Conservation (phyloP, 805 yeast genomes). For the Cyberlindnera bimundalis region DNA sequence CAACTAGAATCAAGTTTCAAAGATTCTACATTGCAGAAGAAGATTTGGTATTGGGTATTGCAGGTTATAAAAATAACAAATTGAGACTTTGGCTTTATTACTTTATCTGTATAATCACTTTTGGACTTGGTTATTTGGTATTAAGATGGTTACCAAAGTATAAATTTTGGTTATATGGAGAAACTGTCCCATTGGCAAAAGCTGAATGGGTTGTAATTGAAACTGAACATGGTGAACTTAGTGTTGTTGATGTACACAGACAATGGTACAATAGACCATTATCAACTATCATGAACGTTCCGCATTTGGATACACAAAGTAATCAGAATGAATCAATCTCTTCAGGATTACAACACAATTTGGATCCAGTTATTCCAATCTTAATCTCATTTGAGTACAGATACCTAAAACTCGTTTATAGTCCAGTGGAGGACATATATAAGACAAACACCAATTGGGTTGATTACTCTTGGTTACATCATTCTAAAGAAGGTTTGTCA, state of each 20-base stretch:
- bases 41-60: conserved; percentile 90
- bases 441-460: conserved; percentile 85
- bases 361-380: conserved; percentile 52
- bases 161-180: conserved; percentile 65
- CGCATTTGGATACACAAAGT: conserved; percentile 24
- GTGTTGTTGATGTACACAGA: conserved; percentile 52
- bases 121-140: conserved; percentile 70
- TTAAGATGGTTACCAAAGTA: conserved; percentile 85
- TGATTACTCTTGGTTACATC: conserved; percentile 71
- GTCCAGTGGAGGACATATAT: conserved; percentile 85
- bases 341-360: conserved; percentile 11
- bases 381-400: conserved; percentile 75
- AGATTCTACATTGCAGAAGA: conserved; percentile 93
- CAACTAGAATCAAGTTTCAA: conserved; percentile 55
- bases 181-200: conserved; percentile 62
- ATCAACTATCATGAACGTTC: conserved; percentile 56
- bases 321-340: conserved; percentile 15
- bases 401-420: conserved; percentile 76
- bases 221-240: conserved; percentile 87
- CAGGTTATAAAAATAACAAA: conserved; percentile 68
- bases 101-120: conserved; percentile 50
- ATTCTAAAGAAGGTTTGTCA: conserved; percentile 62
- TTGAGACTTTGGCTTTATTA: conserved; percentile 47
- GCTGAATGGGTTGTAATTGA: conserved; percentile 94
- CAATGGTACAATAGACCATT: conserved; percentile 67